Percentiles rank a stretch among this genome's conserved stretches.
Evolutionary conservation across 2,329 filamentous ascomycete species (phyloP).

Genomic region (Xylariaceae sp.): DNA sequence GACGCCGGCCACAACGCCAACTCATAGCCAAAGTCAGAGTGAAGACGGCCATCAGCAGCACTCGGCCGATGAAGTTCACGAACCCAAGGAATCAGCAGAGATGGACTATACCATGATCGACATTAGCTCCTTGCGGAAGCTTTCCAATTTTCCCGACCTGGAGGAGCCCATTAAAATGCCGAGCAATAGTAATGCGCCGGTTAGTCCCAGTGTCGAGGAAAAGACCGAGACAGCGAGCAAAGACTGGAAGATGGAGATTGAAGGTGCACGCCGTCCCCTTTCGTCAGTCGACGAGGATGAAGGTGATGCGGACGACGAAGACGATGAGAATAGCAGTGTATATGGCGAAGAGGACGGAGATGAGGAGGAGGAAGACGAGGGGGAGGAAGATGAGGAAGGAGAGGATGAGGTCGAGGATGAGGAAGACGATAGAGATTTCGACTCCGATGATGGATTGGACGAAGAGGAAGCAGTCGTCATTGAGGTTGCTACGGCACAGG

Average conservation of each 20-base stretch:
- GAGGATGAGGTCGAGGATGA: constrained; percentile 32
- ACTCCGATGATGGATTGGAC: constrained; percentile 40
- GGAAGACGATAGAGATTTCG: constrained; percentile 30
- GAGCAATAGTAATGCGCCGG: constrained; percentile 13
- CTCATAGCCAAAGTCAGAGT: constrained; percentile 42
- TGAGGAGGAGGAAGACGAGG: constrained; percentile 32
- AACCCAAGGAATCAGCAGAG: constrained; percentile 41
- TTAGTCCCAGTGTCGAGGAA: background rate
- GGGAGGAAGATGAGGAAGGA: constrained; percentile 33
- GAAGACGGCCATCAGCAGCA: constrained; percentile 44
- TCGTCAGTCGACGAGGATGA: constrained; percentile 4
- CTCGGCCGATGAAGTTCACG: constrained; percentile 38
- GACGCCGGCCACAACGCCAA: constrained; percentile 48
- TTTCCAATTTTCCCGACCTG: constrained; percentile 39
- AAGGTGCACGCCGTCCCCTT: constrained; percentile 2
- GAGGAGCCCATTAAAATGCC: constrained; percentile 26
- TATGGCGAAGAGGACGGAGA: constrained; percentile 33
- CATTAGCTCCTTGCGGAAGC: constrained; percentile 42
- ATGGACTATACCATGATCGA: constrained; percentile 57
- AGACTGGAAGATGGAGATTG: constrained; percentile 7
- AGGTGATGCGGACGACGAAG: constrained; percentile 14
- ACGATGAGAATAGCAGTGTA: constrained; percentile 18
- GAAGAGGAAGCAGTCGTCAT: constrained; percentile 61
- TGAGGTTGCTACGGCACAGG: constrained; percentile 55
- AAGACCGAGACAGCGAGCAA: background rate